Evolutionary conservation across 345 rosid genomes (phyloP), one percentile per base, ranked within the genome.

Genomic region (Sisymbrium altissimum): DNA sequence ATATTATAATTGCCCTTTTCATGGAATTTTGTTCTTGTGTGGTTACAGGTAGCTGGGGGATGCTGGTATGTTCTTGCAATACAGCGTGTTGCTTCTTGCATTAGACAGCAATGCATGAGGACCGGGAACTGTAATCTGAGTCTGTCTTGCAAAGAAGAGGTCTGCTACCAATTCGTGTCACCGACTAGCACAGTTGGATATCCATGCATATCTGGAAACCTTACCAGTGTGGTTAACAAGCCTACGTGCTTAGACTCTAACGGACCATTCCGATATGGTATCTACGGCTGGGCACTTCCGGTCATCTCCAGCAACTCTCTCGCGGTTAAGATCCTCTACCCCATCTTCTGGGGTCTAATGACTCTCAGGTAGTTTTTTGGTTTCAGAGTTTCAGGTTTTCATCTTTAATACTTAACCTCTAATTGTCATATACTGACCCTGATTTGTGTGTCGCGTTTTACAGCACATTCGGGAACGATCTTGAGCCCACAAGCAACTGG

Each of bases 41-140:
- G 61, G 56, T 39, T 71, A 6, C 81, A 92, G 98, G 95, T 90
- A 7, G 84, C 96, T 4, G 98, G 98, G 64, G 98, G 96, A 66
- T 90, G 96, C 70, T 93, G 98, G 98, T 90, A 93, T 70, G 96
- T 91, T 59, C 90, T 93, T 7, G 93, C 96, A 0, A 86, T 87
- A 18, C 93, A 90, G 48, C 87, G 98, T 3, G 93, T 85, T 1
- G 90, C 92, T 53, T 83, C 89, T 1, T 93, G 98, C 78, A 84
- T 90, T 36, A 80, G 81, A 64, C 83, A 86, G 11, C 93, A 84
- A 45, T 93, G 98, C 43, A 82, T 82, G 66, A 81, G 81, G 27
- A 74, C 55, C 5, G 63, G 65, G 27, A 65, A 69, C 48, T 90
- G 98, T 9, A 70, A 84, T 54, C 80, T 86, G 43, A 73, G 87